Evolutionary conservation across 805 yeast species (phyloP).

Genomic region (Candida adriatica): DNA sequence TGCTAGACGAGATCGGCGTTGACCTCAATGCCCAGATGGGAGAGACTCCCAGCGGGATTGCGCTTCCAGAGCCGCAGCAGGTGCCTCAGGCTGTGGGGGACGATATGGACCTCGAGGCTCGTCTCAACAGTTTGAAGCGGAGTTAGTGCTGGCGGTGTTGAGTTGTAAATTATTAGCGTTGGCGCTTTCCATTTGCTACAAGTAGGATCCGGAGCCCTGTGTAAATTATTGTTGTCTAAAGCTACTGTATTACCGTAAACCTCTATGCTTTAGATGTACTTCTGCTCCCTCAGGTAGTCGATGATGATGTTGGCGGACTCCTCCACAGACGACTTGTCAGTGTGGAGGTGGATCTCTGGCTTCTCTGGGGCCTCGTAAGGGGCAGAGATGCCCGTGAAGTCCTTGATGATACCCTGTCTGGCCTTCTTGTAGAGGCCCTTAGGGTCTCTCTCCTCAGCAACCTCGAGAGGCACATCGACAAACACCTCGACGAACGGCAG

Average conservation of each 20-base stretch:
- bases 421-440: constrained; percentile 97
- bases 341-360: constrained; percentile 78
- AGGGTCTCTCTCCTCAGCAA: constrained; percentile 96
- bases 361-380: constrained; percentile 89
- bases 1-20: constrained; percentile 93
- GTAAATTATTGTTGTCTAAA: neutral
- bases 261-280: constrained; percentile 20
- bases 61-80: constrained; percentile 14
- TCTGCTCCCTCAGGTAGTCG: constrained; percentile 54
- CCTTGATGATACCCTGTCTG: constrained; percentile 87
- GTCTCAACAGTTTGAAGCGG: constrained; percentile 75
- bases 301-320: constrained; percentile 71
- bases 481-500: constrained; percentile 86
- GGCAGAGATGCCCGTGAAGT: constrained; percentile 92
- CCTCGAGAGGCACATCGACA: constrained; percentile 88
- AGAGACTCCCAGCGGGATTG: constrained; percentile 35
- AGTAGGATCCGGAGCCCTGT: neutral
- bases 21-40: constrained; percentile 52
- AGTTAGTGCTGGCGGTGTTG: constrained; percentile 5
- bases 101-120: constrained; percentile 80
- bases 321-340: constrained; percentile 66
- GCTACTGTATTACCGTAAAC: neutral
- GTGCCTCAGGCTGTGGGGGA: constrained; percentile 53
- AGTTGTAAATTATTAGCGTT: neutral
- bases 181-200: neutral